Evolutionary conservation across 306 rosid species (phyloP).

Genomic region (Quercus bicolor): DNA sequence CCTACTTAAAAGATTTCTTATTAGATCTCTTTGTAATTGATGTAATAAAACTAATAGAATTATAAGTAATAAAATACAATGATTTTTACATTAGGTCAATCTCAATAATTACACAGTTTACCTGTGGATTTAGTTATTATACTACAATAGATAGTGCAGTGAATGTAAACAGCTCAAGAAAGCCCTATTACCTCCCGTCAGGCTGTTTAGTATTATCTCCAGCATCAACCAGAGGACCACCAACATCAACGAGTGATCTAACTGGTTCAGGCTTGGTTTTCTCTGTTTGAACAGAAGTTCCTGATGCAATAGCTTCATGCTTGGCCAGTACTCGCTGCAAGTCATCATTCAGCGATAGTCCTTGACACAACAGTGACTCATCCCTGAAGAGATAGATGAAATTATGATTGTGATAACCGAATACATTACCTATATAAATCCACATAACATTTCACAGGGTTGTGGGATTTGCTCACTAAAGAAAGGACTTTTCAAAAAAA

Average conservation of each 20-base stretch:
- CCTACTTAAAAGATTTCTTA: neutral
- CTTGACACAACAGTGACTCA: slow-evolving; percentile 93
- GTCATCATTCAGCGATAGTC: slow-evolving; percentile 90
- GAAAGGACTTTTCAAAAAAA: neutral
- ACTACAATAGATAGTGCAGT: neutral
- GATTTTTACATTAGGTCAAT: neutral
- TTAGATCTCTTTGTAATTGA: neutral
- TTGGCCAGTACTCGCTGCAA: slow-evolving; percentile 85
- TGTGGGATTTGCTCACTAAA: neutral
- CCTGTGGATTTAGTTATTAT: neutral
- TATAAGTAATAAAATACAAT: neutral
- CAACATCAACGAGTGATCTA: slow-evolving; percentile 51
- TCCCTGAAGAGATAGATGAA: slow-evolving; percentile 49
- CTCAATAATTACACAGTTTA: neutral
- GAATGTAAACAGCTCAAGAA: neutral
- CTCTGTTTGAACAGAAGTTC: slow-evolving; percentile 45
- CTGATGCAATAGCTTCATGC: slow-evolving; percentile 91
- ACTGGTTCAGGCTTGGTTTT: slow-evolving; percentile 53
- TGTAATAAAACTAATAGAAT: neutral
- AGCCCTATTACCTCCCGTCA: slow-evolving; percentile 43
- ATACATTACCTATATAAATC: neutral
- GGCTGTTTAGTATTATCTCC: slow-evolving; percentile 62
- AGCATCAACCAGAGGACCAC: slow-evolving; percentile 73
- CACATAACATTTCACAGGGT: neutral
- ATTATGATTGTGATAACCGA: neutral